Conservation (phyloP, 2,329 filamentous ascomycete species). For the Nemania sp. region DNA sequence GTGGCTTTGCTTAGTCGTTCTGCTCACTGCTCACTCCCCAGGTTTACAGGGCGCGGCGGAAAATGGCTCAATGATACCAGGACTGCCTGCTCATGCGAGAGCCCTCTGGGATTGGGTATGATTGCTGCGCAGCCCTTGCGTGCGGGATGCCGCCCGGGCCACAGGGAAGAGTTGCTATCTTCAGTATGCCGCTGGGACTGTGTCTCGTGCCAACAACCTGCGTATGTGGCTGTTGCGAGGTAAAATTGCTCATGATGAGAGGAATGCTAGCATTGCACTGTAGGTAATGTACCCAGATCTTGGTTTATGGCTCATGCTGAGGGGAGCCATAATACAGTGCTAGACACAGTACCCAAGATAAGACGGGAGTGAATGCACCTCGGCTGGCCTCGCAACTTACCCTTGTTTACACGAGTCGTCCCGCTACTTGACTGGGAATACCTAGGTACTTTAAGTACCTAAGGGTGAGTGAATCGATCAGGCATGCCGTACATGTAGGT, state of each 20-base stretch:
- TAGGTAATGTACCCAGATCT: not conserved
- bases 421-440: slow-evolving; percentile 17
- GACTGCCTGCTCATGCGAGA: not conserved
- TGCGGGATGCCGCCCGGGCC: slow-evolving; percentile 6
- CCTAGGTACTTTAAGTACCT: not conserved
- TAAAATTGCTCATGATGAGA: slow-evolving; percentile 23
- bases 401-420: slow-evolving; percentile 21
- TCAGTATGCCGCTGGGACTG: not conserved
- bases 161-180: slow-evolving; percentile 9
- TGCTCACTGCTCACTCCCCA: not conserved
- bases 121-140: not conserved
- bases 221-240: slow-evolving; percentile 21
- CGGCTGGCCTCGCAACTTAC: slow-evolving; percentile 26
- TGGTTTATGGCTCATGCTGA: not conserved
- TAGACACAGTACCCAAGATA: slow-evolving; percentile 10
- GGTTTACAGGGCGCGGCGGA: not conserved
- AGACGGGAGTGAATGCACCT: not conserved
- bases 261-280: not conserved
- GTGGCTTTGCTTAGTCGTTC: not conserved
- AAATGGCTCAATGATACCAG: slow-evolving; percentile 11
- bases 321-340: slow-evolving; percentile 7
- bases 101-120: not conserved
- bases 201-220: slow-evolving; percentile 10
- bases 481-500: no score
- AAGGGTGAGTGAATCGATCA: not conserved